Evolutionary conservation across 345 rosid genomes (phyloP), one percentile per base, ranked within the genome.

Genomic region (Eucalyptus albens): DNA sequence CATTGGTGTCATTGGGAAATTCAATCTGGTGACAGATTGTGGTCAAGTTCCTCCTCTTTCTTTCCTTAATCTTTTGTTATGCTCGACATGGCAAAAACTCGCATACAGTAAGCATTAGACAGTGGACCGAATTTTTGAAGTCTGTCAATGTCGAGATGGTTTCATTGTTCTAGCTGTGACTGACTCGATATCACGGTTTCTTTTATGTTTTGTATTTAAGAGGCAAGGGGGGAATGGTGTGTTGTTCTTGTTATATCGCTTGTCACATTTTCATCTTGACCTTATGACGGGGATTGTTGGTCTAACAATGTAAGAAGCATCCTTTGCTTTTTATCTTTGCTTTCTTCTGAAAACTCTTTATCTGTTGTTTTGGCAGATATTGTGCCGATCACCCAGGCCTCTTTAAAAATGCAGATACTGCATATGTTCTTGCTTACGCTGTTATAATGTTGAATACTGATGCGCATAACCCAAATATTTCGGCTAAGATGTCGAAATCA

Each of bases 371-470:
- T 67, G 83, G 95, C 95, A 98, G 99, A 93, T 98, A 96, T 93
- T 97, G 98, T 91, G 98, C 99, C 89, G 96, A 97, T 92, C 97
- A 97, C 91, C 99, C 99, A 27, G 99, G 94, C 90, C 98, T 98
- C 87, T 96, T 97, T 93, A 95, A 95, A 93, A 98, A 98, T 92
- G 98, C 99, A 88, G 99, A 98, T 89, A 98, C 99, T 88, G 99
- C 99, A 65, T 98, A 98, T 94, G 97, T 98, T 93, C 99, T 98
- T 92, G 99, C 99, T 89, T 98, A 98, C 93, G 98, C 99, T 87
- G 99, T 98, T 93, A 98, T 98, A 92, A 95, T 98, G 99, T 90
- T 98, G 93, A 98, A 98, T 89, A 96, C 99, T 88, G 99, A 98
- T 93, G 99, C 98, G 9, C 99, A 98, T 92, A 97, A 97, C 88